These are phyloP conservation scores for Hypericum androsaemum DNA, from an alignment of 345 rosid genomes.

Conservation along the genomic window DNA sequence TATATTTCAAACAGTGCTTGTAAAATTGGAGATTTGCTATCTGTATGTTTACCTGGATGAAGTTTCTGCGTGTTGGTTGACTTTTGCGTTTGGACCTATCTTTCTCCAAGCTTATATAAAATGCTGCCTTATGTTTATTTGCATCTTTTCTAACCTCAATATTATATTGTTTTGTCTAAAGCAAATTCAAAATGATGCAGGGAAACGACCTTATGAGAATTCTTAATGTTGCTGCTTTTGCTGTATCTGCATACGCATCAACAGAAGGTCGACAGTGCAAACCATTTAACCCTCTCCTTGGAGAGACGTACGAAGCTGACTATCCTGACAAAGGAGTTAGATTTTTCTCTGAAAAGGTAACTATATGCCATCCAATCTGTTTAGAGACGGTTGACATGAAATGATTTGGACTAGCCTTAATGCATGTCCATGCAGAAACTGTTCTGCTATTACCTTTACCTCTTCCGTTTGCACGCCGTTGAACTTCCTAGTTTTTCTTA, in stretches of 20 bases:
- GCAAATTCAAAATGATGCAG: constrained; percentile 40
- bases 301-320: constrained; percentile 98
- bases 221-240: constrained; percentile 89
- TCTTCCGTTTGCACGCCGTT: constrained; percentile 2
- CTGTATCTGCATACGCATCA: constrained; percentile 97
- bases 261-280: constrained; percentile 98
- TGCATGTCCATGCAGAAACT: too few relatives aligned
- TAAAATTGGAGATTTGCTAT: constrained; percentile 12
- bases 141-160: neutral
- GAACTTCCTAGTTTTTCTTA: constrained; percentile 1
- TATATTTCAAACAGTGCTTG: constrained; percentile 26
- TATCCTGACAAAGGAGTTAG: constrained; percentile 97
- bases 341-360: constrained; percentile 91
- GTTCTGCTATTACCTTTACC: neutral
- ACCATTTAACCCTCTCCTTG: constrained; percentile 96
- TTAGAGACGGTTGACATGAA: neutral
- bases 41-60: too few relatives aligned
- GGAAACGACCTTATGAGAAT: constrained; percentile 91
- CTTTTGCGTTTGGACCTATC: too few relatives aligned
- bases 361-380: constrained; percentile 2
- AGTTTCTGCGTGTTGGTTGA: too few relatives aligned
- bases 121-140: too few relatives aligned
- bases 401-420: too few relatives aligned
- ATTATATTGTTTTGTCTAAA: constrained; percentile 2
- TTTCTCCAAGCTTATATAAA: too few relatives aligned